Conservation (phyloP, 1,139 yeast species). For the Magnusiomyces tetraspermus region DNA sequence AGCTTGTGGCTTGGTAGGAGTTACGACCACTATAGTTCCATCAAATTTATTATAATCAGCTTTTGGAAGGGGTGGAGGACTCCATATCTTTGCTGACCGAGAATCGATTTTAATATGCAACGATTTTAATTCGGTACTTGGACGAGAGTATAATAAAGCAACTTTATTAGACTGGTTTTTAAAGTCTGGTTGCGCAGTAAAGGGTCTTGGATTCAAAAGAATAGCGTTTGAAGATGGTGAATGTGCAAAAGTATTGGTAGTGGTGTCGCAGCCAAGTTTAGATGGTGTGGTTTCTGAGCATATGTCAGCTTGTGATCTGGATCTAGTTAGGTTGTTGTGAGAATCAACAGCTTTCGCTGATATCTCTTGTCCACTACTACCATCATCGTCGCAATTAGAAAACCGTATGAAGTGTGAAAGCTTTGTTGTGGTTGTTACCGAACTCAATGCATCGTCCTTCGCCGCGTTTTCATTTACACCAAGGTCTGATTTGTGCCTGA, state of each 20-base stretch:
- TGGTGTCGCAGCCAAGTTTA: background rate
- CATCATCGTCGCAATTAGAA: background rate
- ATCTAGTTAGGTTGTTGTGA: background rate
- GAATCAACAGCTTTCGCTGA: background rate
- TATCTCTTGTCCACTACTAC: background rate
- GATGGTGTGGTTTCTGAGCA: background rate
- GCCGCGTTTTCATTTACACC: no score
- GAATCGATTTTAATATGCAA: background rate
- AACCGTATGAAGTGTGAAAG: background rate
- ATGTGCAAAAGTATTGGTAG: background rate
- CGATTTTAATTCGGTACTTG: background rate
- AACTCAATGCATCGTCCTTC: background rate
- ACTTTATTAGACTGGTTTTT: background rate
- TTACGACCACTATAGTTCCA: background rate
- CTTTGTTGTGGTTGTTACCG: background rate
- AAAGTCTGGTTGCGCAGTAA: background rate
- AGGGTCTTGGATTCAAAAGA: no score
- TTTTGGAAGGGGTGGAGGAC: background rate
- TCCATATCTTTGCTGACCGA: background rate
- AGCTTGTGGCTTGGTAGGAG: background rate
- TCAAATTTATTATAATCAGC: background rate
- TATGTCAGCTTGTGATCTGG: background rate
- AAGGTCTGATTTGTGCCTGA: background rate
- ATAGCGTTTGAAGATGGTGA: background rate
- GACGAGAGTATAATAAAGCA: no score